phyloP scores from a whole-genome alignment of 805 yeast genomes.

The Cyberlindnera veronae region DNA sequence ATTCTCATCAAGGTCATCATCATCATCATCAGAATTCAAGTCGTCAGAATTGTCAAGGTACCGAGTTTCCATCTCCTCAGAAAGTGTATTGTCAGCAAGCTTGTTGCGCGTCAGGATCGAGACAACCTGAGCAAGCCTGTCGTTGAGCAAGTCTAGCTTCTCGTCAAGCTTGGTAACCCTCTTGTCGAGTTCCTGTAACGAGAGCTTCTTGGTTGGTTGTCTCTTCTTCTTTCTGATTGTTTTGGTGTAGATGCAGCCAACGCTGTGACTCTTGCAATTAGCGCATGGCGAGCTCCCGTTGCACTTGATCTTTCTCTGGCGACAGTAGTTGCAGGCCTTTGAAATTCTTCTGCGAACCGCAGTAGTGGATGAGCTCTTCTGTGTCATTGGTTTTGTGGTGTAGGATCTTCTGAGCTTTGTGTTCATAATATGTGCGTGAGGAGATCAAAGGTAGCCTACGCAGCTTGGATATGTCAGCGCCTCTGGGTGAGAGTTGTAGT shows the following conservation, averaged over 20 bases:
- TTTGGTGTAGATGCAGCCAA: slow-evolving; percentile 65
- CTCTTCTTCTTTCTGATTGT: slow-evolving; percentile 23
- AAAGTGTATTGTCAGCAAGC: slow-evolving; percentile 7
- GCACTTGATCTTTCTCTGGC: slow-evolving; percentile 40
- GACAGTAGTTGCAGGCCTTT: slow-evolving; percentile 39
- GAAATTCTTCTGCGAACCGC: slow-evolving; percentile 31
- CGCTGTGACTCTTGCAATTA: slow-evolving; percentile 81
- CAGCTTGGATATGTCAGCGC: too few relatives aligned
- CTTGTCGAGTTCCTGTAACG: slow-evolving; percentile 25
- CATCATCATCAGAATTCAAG: neutral
- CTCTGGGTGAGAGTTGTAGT: too few relatives aligned
- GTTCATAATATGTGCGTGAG: too few relatives aligned
- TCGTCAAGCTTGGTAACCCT: slow-evolving; percentile 20
- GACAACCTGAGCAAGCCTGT: slow-evolving; percentile 15
- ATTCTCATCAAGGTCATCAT: slow-evolving; percentile 5
- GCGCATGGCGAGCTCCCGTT: slow-evolving; percentile 51
- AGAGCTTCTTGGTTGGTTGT: slow-evolving; percentile 17
- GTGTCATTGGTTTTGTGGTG: too few relatives aligned
- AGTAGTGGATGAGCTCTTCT: neutral
- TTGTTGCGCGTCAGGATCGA: slow-evolving; percentile 9
- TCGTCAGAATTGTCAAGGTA: slow-evolving; percentile 1
- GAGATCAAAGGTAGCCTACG: too few relatives aligned
- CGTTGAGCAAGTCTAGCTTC: slow-evolving; percentile 15
- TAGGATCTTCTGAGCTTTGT: neutral
- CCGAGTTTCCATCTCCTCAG: neutral